Conservation (phyloP, 345 rosid species). For the Luvunga scandens region DNA sequence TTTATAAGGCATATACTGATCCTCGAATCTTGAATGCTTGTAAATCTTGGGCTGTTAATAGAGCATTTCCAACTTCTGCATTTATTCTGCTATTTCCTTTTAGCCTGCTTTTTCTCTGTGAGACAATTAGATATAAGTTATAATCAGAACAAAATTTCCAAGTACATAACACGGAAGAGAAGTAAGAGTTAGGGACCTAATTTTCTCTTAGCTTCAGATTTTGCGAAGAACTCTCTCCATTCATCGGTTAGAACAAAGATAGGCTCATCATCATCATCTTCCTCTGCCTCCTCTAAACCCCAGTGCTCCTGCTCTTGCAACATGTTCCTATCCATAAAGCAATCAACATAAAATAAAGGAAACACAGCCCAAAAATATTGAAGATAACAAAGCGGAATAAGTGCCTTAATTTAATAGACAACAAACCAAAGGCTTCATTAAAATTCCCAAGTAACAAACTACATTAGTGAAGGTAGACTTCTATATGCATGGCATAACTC, state of each 20-base stretch:
- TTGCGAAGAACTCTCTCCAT: conserved; percentile 60
- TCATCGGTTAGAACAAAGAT: conserved; percentile 59
- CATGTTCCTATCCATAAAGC: conserved; percentile 18
- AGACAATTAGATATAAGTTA: background rate
- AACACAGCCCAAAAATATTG: background rate
- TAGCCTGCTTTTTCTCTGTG: conserved; percentile 39
- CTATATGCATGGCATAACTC: background rate
- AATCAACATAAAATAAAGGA: background rate
- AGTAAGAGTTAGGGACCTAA: conserved; percentile 19
- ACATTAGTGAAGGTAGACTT: background rate
- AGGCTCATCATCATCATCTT: conserved; percentile 39
- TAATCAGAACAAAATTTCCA: background rate
- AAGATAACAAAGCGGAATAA: background rate
- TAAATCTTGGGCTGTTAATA: background rate
- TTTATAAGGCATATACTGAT: background rate
- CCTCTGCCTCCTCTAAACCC: conserved; percentile 23
- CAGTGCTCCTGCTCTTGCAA: conserved; percentile 24
- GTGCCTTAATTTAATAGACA: background rate
- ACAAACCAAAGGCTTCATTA: background rate
- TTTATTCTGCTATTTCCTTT: conserved; percentile 18
- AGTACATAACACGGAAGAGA: background rate
- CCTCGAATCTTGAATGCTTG: background rate
- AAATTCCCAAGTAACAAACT: background rate
- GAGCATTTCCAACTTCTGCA: background rate
- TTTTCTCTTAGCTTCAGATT: conserved; percentile 59